These are phyloP conservation scores for Ceriops zippeliana DNA, from an alignment of 345 rosid species.

Conservation along the genomic window DNA sequence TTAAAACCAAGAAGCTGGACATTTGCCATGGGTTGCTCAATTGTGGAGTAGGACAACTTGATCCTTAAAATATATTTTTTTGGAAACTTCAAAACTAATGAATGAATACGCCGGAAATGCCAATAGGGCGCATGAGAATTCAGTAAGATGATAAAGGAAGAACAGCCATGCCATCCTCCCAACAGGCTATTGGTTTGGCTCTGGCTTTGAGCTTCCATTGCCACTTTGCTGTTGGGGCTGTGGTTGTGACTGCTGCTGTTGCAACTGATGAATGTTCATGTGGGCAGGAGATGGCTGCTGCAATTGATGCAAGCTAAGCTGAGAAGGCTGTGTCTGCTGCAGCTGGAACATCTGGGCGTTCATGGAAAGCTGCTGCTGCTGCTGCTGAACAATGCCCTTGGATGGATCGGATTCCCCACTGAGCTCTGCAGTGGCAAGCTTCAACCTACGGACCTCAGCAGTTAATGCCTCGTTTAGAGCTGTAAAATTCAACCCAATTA, in stretches of 20 bases:
- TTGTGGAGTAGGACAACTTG: not conserved
- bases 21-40: not conserved
- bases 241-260: constrained; percentile 23
- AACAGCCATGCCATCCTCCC: constrained; percentile 3
- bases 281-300: constrained; percentile 30
- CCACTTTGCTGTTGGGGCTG: constrained; percentile 44
- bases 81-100: constrained; percentile 33
- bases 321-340: constrained; percentile 44
- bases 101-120: constrained; percentile 29
- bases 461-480: constrained; percentile 60
- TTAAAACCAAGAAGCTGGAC: constrained; percentile 21
- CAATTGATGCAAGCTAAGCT: constrained; percentile 37
- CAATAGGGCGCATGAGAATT: constrained; percentile 10
- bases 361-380: constrained; percentile 40
- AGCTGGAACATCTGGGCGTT: constrained; percentile 52
- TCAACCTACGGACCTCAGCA: constrained; percentile 61
- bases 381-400: constrained; percentile 43
- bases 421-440: constrained; percentile 42
- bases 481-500: constrained; percentile 21
- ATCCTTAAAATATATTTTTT: not conserved
- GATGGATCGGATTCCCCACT: constrained; percentile 43
- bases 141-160: not conserved
- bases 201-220: constrained; percentile 42
- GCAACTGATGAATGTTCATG: constrained; percentile 19
- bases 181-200: constrained; percentile 46